phyloP scores from a whole-genome alignment of 257 asterid species.

The Fraxinus pennsylvanica region DNA sequence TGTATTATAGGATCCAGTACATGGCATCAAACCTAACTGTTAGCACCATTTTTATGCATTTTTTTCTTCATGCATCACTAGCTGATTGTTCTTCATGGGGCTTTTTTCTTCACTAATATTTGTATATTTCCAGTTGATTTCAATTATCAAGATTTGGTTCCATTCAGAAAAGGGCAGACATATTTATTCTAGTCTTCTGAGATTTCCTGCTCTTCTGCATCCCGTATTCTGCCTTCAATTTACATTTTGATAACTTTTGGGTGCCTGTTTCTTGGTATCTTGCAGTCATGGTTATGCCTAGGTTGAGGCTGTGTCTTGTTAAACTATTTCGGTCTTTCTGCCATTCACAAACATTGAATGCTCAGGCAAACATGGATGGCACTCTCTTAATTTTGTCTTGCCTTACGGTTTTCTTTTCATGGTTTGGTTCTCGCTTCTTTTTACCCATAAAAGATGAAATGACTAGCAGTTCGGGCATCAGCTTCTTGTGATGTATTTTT shows the following conservation, averaged over 20 bases:
- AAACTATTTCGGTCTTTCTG: neutral
- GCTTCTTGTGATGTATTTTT: too few species aligned
- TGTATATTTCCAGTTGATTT: constrained; percentile 4
- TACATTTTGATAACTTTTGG: neutral
- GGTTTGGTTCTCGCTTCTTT: too few species aligned
- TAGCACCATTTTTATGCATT: neutral
- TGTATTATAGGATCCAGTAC: constrained; percentile 6
- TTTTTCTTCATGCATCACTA: constrained; percentile 1
- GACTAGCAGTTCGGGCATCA: too few species aligned
- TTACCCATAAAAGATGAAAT: too few species aligned
- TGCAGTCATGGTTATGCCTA: neutral
- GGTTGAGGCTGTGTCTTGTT: constrained; percentile 17
- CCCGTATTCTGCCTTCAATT: constrained; percentile 5
- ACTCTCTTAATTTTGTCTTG: neutral
- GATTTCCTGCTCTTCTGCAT: constrained; percentile 5
- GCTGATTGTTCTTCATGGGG: constrained; percentile 17
- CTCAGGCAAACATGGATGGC: constrained; percentile 4
- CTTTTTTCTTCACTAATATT: constrained; percentile 20
- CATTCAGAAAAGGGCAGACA: neutral
- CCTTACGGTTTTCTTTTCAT: neutral
- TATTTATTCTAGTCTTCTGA: neutral
- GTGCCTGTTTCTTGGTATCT: neutral
- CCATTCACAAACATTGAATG: neutral
- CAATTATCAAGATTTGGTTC: constrained; percentile 10
- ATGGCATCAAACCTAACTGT: neutral